Evolutionary conservation across 148 eudicot genomes (phyloP), one percentile per base, ranked within the genome.

Genomic region (Diospyros kaki): DNA sequence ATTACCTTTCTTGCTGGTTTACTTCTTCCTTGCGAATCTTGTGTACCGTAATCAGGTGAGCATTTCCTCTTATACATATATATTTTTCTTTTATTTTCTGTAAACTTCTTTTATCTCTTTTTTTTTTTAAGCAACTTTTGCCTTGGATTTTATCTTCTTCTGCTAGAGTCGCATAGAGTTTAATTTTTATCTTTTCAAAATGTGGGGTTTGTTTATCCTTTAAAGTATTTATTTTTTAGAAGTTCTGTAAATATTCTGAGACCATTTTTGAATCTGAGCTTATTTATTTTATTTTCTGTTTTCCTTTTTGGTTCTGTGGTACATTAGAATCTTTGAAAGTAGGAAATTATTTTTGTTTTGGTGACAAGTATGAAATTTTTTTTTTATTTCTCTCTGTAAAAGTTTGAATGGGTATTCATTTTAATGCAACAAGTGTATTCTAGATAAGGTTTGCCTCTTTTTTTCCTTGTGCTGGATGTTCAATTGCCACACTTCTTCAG

Each of bases 11-110:
- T 77, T 96, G 84, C 85, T 96, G 77, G 80, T 96, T 70, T 96
- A 91, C 85, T 96, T 86, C 79, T 86, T 79, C 69, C 89, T 96
- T 73, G 98, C 98, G 15, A 88, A 80, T 77, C 87, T 96, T 18
- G 92, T 96, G 70, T 96, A 93, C 74, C 91, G 97, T 69, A 96
- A 96, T 79, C 99, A 96, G 98, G 99, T 96, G 18, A 66, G 77
- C 71, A 69, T 73, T 69, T 51, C 46, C n/a, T 1, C 12, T 45
- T 59, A 43, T 10, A 5, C 1, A 14, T 6, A 14, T 52, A 28
- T 18, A 38, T 39, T 68, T 2, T 28, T 4, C 38, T 52, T 13
- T 6, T 28, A 28, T 28, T 28, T 0, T 28, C 6, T 10, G 4
- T 6, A 15, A 12, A 43, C 17, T 65, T 65, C 46, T 44, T 13